These are phyloP conservation scores for Amylocarpus encephaloides DNA, from an alignment of 2,329 filamentous ascomycete genomes.

Conservation along the genomic window DNA sequence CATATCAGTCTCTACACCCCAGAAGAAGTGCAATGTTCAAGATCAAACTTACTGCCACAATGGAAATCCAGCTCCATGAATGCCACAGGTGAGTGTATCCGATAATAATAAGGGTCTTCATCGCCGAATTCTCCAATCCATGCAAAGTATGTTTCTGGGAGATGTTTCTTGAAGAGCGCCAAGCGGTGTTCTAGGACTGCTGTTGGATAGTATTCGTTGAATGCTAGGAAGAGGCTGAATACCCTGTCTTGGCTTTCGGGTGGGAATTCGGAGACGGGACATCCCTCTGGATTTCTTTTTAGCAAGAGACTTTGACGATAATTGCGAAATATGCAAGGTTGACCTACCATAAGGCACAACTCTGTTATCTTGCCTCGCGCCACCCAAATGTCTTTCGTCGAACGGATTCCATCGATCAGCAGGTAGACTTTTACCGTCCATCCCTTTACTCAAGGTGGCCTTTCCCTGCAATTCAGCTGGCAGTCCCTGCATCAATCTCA, in stretches of 20 bases:
- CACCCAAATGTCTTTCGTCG: constrained; percentile 72
- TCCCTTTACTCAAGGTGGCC: constrained; percentile 29
- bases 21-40: background rate
- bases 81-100: constrained; percentile 69
- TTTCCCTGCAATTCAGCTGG: constrained; percentile 26
- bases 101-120: constrained; percentile 68
- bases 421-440: constrained; percentile 31
- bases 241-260: constrained; percentile 47
- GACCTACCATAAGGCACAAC: constrained; percentile 54
- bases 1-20: background rate
- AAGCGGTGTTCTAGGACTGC: constrained; percentile 49
- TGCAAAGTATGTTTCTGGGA: constrained; percentile 68
- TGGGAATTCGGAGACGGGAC: constrained; percentile 46
- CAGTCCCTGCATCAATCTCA: constrained; percentile 29
- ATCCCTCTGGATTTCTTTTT: constrained; percentile 41
- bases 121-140: constrained; percentile 69
- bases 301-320: background rate
- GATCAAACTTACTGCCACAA: constrained; percentile 43
- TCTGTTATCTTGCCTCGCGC: constrained; percentile 73
- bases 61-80: constrained; percentile 76
- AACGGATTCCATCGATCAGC: constrained; percentile 70
- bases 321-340: background rate
- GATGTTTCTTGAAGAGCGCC: constrained; percentile 46
- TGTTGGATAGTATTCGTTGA: constrained; percentile 60
- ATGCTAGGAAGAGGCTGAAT: constrained; percentile 55